Evolutionary conservation across 345 rosid genomes (phyloP), one percentile per base, ranked within the genome.

Genomic region (Angophora floribunda): DNA sequence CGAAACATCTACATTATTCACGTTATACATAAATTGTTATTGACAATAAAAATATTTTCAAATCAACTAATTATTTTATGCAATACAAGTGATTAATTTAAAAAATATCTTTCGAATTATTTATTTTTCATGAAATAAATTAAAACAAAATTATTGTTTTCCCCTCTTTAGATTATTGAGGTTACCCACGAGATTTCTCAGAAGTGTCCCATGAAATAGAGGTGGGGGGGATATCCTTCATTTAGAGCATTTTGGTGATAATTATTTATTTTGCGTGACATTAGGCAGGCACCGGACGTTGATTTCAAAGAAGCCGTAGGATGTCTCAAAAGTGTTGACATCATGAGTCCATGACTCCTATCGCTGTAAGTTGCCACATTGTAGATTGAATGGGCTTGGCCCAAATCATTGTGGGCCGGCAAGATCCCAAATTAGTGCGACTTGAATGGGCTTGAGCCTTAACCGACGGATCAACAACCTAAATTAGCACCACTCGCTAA

Each of bases 21-120:
- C 6, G 41, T 36, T 36, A 36, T 36, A 36, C 41, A 36, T 36
- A 36, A 36, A 36, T 36, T 36, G 41, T 36, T 36, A 36, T 4
- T 36, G 41, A 36, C 41, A 36, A 36, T 36, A 36, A 15, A 30
- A 70, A 1, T 36, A 0, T 61, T 61, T 61, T 12, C 28, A 0
- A n/a, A 26, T 59, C 6, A 0, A 0, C 0, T 28, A 28, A 14
- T 14, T 63, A 63, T 63, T 63, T 63, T 0, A n/a, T n/a, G 9
- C 7, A 9, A n/a, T 7, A 7, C 9, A 6, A 6, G 3, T 1
- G 2, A 63, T 63, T 8, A 12, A 28, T 0, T 63, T 13, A 0
- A 28, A n/a, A 63, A 63, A 63, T 13, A 6, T 13, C 3, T 63
- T 28, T 1, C 36, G 1, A n/a, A 63, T n/a, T 6, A 28, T 36